Evolutionary conservation across 352 stramenopile genomes (phyloP).

Genomic region (Globisporangium takayamanum): DNA sequence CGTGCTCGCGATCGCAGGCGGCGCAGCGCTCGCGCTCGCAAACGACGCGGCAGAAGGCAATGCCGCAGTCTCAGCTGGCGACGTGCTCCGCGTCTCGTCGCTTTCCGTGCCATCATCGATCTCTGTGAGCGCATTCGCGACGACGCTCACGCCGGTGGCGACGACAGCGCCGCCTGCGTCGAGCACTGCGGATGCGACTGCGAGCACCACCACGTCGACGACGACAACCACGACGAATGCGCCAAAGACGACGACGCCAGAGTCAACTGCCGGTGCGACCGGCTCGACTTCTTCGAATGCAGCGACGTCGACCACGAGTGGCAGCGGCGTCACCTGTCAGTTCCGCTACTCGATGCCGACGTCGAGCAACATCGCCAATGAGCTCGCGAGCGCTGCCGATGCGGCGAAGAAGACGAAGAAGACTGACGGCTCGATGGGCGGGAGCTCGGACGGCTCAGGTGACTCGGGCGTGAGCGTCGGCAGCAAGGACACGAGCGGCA

Average conservation of each 20-base stretch:
- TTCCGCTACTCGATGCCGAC: constrained; percentile 57
- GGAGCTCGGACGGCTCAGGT: constrained; percentile 13
- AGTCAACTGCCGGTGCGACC: constrained; percentile 6
- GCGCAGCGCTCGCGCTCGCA: background rate
- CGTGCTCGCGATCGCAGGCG: constrained; percentile 3
- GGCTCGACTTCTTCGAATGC: constrained; percentile 7
- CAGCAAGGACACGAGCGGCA: constrained; percentile 9
- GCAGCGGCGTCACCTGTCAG: constrained; percentile 27
- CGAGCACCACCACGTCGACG: background rate
- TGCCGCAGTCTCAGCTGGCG: constrained; percentile 5
- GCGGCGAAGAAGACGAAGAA: constrained; percentile 6
- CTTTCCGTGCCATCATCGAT: constrained; percentile 2
- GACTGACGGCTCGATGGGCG: constrained; percentile 3
- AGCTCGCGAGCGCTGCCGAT: constrained; percentile 19
- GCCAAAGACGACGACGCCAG: constrained; percentile 1
- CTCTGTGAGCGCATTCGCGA: constrained; percentile 11
- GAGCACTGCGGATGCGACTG: constrained; percentile 1
- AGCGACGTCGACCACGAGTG: constrained; percentile 2
- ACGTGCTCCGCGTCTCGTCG: constrained; percentile 7
- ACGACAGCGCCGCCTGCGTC: background rate
- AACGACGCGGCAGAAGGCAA: constrained; percentile 1
- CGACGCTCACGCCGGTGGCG: background rate
- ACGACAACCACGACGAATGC: constrained; percentile 2
- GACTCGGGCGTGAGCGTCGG: constrained; percentile 13
- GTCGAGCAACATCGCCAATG: constrained; percentile 31